Percentiles rank a stretch among this genome's conserved stretches.
phyloP scores from a whole-genome alignment of 2,329 filamentous ascomycete species.

The Chrysosphaeria jannelii region DNA sequence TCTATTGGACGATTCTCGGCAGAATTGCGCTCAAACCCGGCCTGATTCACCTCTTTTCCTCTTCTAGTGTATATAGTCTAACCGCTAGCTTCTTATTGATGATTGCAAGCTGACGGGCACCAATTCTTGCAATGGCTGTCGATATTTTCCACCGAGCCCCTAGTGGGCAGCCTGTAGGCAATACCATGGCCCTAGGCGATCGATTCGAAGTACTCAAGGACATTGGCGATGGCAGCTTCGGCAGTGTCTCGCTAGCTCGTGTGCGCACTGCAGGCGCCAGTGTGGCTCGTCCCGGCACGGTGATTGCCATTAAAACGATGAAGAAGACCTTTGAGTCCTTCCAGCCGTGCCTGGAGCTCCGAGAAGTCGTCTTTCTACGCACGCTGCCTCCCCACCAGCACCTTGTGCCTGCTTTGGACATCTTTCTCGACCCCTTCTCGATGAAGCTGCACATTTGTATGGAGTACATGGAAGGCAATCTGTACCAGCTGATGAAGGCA shows the following conservation, averaged over 20 bases:
- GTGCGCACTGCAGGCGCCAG: slow-evolving; percentile 72
- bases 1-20: no score
- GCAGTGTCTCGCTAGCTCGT: slow-evolving; percentile 74
- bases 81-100: no score
- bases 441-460: slow-evolving; percentile 95
- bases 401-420: slow-evolving; percentile 88
- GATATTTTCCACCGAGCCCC: slow-evolving; percentile 19
- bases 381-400: slow-evolving; percentile 70
- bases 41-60: not conserved
- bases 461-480: slow-evolving; percentile 99
- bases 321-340: slow-evolving; percentile 97
- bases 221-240: slow-evolving; percentile 95
- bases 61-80: not conserved
- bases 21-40: no score
- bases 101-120: no score
- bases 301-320: slow-evolving; percentile 99
- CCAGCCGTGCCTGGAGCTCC: slow-evolving; percentile 63
- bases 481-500: slow-evolving; percentile 97
- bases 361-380: slow-evolving; percentile 87
- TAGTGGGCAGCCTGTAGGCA: no score
- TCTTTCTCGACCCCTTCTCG: slow-evolving; percentile 85
- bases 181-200: slow-evolving; percentile 45
- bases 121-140: slow-evolving; percentile 60
- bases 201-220: slow-evolving; percentile 94
- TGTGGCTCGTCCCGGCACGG: slow-evolving; percentile 65